Conservation (phyloP, 2,329 filamentous ascomycete species). For the Chrysoporthe austroafricana region DNA sequence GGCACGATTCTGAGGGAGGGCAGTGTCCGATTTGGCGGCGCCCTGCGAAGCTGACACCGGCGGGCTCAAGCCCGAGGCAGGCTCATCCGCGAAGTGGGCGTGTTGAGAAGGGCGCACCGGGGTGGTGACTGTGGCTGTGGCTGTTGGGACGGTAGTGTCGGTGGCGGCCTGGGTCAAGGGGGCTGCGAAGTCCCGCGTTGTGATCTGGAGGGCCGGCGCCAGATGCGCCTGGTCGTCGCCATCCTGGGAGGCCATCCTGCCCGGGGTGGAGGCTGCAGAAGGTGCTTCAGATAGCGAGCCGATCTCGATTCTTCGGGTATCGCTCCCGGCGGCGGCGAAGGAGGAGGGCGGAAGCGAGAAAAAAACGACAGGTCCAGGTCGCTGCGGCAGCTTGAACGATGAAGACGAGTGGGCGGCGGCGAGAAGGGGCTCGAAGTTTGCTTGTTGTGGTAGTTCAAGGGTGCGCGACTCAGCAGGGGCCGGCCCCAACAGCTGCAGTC, state of each 20-base stretch:
- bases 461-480: conserved; percentile 2
- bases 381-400: background rate
- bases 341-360: background rate
- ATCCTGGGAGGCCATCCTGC: background rate
- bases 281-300: too few relatives aligned
- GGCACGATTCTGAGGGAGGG: conserved; percentile 20
- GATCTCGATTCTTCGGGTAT: background rate
- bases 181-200: conserved; percentile 26
- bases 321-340: background rate
- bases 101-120: conserved; percentile 20
- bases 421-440: background rate
- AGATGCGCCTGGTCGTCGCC: conserved; percentile 2
- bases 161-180: conserved; percentile 22
- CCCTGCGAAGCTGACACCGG: conserved; percentile 24
- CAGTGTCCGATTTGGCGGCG: conserved; percentile 27
- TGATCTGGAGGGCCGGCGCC: conserved; percentile 5
- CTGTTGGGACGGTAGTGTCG: conserved; percentile 14
- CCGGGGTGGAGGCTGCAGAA: background rate
- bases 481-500: background rate
- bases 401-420: background rate
- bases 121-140: conserved; percentile 8
- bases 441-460: conserved; percentile 4
- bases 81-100: conserved; percentile 33
- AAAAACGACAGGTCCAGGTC: background rate
- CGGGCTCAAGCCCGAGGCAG: conserved; percentile 31